Conservation (phyloP, 768 basidiomycete species). For the Boletellus ananas region DNA sequence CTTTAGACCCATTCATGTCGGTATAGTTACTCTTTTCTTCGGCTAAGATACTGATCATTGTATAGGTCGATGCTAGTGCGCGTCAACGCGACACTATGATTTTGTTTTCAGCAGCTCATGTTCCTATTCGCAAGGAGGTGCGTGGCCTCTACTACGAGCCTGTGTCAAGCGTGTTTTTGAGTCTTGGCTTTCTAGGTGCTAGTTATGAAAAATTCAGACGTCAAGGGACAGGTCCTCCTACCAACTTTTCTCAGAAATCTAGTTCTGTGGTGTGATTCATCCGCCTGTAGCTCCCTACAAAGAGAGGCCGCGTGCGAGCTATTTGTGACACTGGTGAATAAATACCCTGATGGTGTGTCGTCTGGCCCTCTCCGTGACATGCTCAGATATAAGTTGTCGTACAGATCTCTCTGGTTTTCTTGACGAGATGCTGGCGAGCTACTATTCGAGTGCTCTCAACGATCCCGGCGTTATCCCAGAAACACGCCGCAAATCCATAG, state of each 20-base stretch:
- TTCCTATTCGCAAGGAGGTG: slow-evolving; percentile 68
- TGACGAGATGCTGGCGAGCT: slow-evolving; percentile 38
- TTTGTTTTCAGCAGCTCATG: slow-evolving; percentile 62
- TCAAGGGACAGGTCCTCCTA: slow-evolving; percentile 46
- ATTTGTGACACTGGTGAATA: slow-evolving; percentile 73
- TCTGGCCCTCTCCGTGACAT: background rate
- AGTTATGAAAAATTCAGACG: slow-evolving; percentile 7
- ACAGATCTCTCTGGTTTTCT: slow-evolving; percentile 49
- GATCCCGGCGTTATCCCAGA: slow-evolving; percentile 29
- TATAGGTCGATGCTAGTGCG: slow-evolving; percentile 15
- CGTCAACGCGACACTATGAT: slow-evolving; percentile 61
- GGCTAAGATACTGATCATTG: background rate
- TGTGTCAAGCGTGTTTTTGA: background rate
- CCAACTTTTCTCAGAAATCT: slow-evolving; percentile 50
- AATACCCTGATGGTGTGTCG: slow-evolving; percentile 58
- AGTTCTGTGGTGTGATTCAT: slow-evolving; percentile 55
- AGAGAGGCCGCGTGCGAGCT: slow-evolving; percentile 52
- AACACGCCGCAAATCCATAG: slow-evolving; percentile 50
- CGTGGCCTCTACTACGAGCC: slow-evolving; percentile 7
- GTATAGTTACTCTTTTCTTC: slow-evolving; percentile 3
- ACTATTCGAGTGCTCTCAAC: slow-evolving; percentile 49
- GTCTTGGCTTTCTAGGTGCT: slow-evolving; percentile 39
- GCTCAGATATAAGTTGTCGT: background rate
- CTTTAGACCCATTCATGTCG: slow-evolving; percentile 55
- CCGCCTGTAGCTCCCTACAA: slow-evolving; percentile 48